Conservation (phyloP, 2,329 filamentous ascomycete genomes). For the Penicillium sp. region DNA sequence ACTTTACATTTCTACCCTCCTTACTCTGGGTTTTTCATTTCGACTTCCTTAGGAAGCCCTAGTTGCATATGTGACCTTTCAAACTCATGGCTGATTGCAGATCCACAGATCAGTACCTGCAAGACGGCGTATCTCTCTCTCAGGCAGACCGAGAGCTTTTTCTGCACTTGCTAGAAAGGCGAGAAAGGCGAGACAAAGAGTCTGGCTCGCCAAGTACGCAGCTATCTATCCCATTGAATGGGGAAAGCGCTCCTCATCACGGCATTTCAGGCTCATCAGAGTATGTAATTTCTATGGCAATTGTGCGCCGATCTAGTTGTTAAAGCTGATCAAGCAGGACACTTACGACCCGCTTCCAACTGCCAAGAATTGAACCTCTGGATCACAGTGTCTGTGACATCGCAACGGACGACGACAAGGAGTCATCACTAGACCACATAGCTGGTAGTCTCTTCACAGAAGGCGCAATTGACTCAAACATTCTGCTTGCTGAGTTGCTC, state of each 20-base stretch:
- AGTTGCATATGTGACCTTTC: not conserved
- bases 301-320: not conserved
- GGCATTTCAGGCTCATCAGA: not conserved
- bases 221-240: not conserved
- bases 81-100: not conserved
- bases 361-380: conserved; percentile 7
- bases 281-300: not conserved
- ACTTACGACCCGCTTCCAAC: conserved; percentile 2
- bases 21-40: not conserved
- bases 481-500: conserved; percentile 7
- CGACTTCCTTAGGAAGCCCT: not conserved
- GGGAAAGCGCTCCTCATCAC: not conserved
- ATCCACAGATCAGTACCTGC: not conserved
- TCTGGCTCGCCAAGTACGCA: not conserved
- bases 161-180: not conserved
- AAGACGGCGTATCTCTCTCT: not conserved
- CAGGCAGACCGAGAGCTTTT: not conserved
- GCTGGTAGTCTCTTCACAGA: not conserved
- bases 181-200: not conserved
- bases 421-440: not conserved
- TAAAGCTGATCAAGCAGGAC: not conserved
- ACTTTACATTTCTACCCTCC: not conserved
- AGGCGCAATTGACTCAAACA: not conserved
- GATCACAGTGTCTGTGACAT: conserved; percentile 1
- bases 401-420: not conserved